Percentiles rank a stretch among this genome's conserved stretches.
Evolutionary conservation across 2,329 filamentous ascomycete species (phyloP).

Genomic region (Diaporthe longicolla): DNA sequence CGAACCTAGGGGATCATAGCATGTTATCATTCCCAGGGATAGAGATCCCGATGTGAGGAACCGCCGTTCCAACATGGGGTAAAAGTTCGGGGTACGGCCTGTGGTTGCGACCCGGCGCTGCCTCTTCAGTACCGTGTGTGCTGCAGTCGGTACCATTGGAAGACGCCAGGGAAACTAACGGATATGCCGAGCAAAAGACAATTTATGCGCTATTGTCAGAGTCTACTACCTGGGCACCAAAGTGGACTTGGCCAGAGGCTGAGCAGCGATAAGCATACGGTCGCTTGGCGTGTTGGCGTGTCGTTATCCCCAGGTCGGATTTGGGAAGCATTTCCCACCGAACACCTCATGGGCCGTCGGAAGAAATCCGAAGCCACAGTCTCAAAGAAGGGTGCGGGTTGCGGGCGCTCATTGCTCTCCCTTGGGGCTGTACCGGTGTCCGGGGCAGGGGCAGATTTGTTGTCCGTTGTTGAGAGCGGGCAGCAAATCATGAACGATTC

Average conservation of each 20-base stretch:
- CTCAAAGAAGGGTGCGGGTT: constrained; percentile 27
- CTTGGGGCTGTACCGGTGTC: constrained; percentile 23
- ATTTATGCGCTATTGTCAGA: constrained; percentile 12
- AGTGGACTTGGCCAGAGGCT: constrained; percentile 26
- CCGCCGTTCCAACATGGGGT: not conserved
- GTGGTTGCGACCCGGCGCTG: constrained; percentile 6
- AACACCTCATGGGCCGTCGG: constrained; percentile 34
- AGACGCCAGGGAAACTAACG: constrained; percentile 17
- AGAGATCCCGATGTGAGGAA: not conserved
- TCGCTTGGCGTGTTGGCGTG: constrained; percentile 14
- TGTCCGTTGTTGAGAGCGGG: constrained; percentile 27
- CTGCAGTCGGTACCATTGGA: constrained; percentile 11
- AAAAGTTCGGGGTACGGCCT: not conserved
- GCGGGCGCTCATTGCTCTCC: constrained; percentile 21
- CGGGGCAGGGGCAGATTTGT: constrained; percentile 10
- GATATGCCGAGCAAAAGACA: constrained; percentile 28
- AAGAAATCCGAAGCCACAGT: constrained; percentile 41
- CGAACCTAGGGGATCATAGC: not conserved
- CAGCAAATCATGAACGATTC: constrained; percentile 16
- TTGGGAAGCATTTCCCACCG: constrained; percentile 14
- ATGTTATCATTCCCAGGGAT: constrained; percentile 18
- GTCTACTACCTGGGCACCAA: constrained; percentile 10
- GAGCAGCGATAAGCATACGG: constrained; percentile 20
- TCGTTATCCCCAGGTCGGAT: constrained; percentile 10
- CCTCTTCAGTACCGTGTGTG: not conserved